Evolutionary conservation across 352 stramenopile species (phyloP), one percentile per base, ranked within the genome.

Genomic region (Globisporangium spinosum): DNA sequence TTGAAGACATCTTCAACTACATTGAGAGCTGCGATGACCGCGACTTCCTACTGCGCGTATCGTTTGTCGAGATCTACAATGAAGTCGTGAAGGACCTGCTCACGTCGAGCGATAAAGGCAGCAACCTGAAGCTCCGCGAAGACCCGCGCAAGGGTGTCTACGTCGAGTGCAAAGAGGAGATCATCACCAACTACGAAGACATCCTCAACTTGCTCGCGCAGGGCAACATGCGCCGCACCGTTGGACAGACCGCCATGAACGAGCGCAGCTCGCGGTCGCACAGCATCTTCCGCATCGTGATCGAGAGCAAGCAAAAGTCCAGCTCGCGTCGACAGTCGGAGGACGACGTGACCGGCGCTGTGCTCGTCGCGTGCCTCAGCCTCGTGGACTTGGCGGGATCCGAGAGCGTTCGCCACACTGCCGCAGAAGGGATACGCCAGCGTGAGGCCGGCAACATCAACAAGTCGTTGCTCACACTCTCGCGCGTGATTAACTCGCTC

Each of bases 11-110:
- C 60, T 99, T 99, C 73, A 60, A 66, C 64, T 95, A 82, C 67
- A 93, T 95, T 58, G 77, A 93, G 61, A 75, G 86, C 25, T 85
- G 85, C 65, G 73, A 69, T 6, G 82, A 99, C 64, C 80, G 96
- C 13, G 88, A 98, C 61, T 99, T 98, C 75, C 75, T 99, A 13
- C 75, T 99, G 35, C 87, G 97, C 40, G 96, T 98, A 17, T 98
- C 94, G n/a, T 99, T 98, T 72, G 83, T 99, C 40, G 98, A 99
- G 79, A 99, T 99, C 70, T 99, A 99, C 82, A 99, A 99, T 71
- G 98, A 99, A 80, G 93, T 98, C 56, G 94, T 99, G 12, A 79
- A 90, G 8, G 98, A 99, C 76, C 79, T 99, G 56, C 83, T 99
- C 8, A 85, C 77, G n/a, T 57, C 73, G 0, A 76, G 49, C 70